Conservation (phyloP, 306 rosid species). For the Gastrolobium bilobum region DNA sequence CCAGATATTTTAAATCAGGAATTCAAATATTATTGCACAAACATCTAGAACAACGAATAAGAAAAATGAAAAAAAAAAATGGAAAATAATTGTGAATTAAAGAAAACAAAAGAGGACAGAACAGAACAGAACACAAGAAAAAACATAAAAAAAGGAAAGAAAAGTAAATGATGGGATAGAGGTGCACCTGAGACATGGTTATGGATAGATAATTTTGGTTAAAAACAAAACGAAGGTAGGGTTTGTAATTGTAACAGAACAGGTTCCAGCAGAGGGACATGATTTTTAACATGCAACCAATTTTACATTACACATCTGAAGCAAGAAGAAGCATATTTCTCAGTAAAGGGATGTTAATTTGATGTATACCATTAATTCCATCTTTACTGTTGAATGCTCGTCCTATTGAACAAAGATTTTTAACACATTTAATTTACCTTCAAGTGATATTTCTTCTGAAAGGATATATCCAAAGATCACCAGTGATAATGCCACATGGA, state of each 20-base stretch:
- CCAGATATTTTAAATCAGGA: background rate
- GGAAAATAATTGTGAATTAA: background rate
- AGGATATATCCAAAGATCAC: slow-evolving; percentile 79
- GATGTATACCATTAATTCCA: slow-evolving; percentile 6
- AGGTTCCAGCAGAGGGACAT: slow-evolving; percentile 9
- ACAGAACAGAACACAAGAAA: background rate
- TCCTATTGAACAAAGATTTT: slow-evolving; percentile 18
- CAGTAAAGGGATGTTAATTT: background rate
- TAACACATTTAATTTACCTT: slow-evolving; percentile 58
- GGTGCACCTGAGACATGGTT: slow-evolving; percentile 53
- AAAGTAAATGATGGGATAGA: background rate
- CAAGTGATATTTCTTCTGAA: slow-evolving; percentile 95
- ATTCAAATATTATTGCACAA: background rate
- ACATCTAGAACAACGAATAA: background rate
- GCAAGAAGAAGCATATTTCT: slow-evolving; percentile 39
- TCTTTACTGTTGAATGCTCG: background rate
- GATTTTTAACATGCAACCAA: slow-evolving; percentile 2
- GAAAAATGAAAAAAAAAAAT: background rate
- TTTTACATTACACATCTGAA: slow-evolving; percentile 35
- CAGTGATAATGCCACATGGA: slow-evolving; percentile 85
- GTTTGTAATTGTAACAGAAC: slow-evolving; percentile 1
- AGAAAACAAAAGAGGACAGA: background rate
- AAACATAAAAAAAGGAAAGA: background rate
- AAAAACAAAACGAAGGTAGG: background rate
- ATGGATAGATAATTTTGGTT: background rate